A percentile compares a stretch with the other conserved stretches of the same genome.
phyloP scores from a whole-genome alignment of 371 early-diverging fungal species.

The Apophysomyces elegans region DNA sequence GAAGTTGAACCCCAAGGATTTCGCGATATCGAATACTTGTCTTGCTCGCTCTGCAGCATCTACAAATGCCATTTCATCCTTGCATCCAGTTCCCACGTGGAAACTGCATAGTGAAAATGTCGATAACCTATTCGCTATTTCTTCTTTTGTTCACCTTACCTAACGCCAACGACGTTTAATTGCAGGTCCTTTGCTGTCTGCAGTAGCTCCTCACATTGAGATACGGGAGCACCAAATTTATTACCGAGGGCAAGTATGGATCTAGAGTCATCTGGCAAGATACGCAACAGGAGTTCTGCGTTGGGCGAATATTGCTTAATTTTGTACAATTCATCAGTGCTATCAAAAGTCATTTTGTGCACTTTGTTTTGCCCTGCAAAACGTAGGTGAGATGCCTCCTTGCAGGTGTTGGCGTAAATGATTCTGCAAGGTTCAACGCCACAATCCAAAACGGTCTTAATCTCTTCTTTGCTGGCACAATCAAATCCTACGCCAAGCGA shows the following conservation, averaged over 20 bases:
- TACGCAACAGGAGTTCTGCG: constrained; percentile 89
- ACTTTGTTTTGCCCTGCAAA: constrained; percentile 81
- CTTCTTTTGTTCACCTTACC: constrained; percentile 20
- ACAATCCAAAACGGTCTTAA: constrained; percentile 77
- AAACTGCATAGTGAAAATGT: constrained; percentile 45
- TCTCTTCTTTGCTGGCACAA: constrained; percentile 87
- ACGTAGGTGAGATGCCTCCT: constrained; percentile 93
- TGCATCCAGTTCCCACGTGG: constrained; percentile 97
- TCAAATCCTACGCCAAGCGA: constrained; percentile 91
- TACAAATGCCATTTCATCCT: constrained; percentile 84
- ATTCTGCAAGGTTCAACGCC: constrained; percentile 83
- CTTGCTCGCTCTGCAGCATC: constrained; percentile 90
- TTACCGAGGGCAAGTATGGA: constrained; percentile 90
- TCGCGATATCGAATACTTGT: constrained; percentile 86
- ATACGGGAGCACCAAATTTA: constrained; percentile 94
- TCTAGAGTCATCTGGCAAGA: constrained; percentile 93
- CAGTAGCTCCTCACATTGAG: constrained; percentile 69
- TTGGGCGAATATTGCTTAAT: constrained; percentile 80
- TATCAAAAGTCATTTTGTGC: constrained; percentile 96
- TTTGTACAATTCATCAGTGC: constrained; percentile 95
- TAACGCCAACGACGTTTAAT: constrained; percentile 88
- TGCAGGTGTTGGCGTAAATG: constrained; percentile 98
- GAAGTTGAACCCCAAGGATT: constrained; percentile 75
- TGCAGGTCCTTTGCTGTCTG: constrained; percentile 79
- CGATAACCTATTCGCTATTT: neutral